Evolutionary conservation across 768 basidiomycete species (phyloP).

Genomic region (Plicaturopsis crispa): DNA sequence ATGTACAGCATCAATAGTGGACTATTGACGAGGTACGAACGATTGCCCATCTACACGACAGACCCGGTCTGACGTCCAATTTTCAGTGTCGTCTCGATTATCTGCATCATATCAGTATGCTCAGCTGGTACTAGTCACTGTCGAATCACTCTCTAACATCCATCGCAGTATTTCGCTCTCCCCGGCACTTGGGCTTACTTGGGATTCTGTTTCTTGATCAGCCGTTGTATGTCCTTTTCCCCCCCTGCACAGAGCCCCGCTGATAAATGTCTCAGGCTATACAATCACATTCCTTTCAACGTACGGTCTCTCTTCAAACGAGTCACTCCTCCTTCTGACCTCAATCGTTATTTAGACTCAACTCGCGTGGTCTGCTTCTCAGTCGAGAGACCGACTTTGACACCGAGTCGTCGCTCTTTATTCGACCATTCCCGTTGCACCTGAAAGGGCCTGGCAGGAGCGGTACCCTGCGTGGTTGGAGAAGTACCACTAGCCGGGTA

Average conservation of each 20-base stretch:
- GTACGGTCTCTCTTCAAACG: conserved; percentile 11
- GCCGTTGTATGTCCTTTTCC: conserved; percentile 16
- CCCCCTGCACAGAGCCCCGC: background rate
- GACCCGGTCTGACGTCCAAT: too few species aligned
- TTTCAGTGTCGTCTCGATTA: conserved; percentile 22
- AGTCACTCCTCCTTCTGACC: background rate
- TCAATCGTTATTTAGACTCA: too few species aligned
- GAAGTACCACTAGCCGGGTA: background rate
- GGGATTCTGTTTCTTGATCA: conserved; percentile 25
- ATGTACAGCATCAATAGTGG: conserved; percentile 25
- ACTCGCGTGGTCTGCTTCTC: conserved; percentile 23
- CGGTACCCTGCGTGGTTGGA: background rate
- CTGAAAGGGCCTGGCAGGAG: conserved; percentile 5
- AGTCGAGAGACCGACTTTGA: conserved; percentile 11
- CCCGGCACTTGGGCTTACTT: conserved; percentile 25
- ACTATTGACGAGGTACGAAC: conserved; percentile 19
- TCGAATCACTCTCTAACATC: background rate
- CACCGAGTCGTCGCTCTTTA: conserved; percentile 6
- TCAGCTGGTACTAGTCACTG: background rate
- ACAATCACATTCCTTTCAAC: conserved; percentile 26
- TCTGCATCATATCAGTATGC: conserved; percentile 21
- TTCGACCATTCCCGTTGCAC: conserved; percentile 9
- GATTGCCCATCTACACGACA: background rate
- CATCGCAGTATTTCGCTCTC: conserved; percentile 19
- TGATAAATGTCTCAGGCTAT: conserved; percentile 15